Percentiles rank a stretch among this genome's conserved stretches.
Evolutionary conservation across 2,329 filamentous ascomycete species (phyloP).

Genomic region (Beauveria bassiana): DNA sequence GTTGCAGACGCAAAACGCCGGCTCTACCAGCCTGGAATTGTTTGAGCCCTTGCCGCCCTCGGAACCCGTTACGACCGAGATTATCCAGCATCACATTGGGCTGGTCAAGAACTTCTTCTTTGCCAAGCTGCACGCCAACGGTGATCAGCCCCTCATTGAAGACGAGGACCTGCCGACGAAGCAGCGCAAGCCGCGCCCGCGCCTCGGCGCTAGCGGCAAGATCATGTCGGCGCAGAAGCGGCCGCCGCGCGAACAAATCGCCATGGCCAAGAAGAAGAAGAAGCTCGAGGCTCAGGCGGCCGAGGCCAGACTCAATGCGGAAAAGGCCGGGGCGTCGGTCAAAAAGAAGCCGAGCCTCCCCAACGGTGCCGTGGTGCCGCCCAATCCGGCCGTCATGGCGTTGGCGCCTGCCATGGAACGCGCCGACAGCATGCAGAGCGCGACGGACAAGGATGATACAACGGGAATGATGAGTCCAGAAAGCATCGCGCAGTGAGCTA

Average conservation of each 20-base stretch:
- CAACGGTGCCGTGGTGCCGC: constrained; percentile 22
- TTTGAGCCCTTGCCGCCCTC: constrained; percentile 62
- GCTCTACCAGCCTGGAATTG: constrained; percentile 50
- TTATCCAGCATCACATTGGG: constrained; percentile 71
- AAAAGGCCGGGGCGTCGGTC: constrained; percentile 29
- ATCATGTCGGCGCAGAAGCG: constrained; percentile 79
- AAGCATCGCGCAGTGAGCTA: constrained; percentile 50
- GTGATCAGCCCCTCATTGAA: constrained; percentile 74
- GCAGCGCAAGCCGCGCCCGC: constrained; percentile 68
- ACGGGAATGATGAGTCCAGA: constrained; percentile 81
- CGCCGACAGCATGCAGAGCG: constrained; percentile 50
- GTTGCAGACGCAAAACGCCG: constrained; percentile 59
- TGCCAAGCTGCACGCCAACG: constrained; percentile 76
- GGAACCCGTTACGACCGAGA: constrained; percentile 72
- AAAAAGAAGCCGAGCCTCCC: constrained; percentile 44
- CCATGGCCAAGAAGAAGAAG: constrained; percentile 81
- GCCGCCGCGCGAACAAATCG: constrained; percentile 73
- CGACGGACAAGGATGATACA: constrained; percentile 60
- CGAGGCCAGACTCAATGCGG: constrained; percentile 31
- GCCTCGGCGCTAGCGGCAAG: constrained; percentile 66
- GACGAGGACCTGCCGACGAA: constrained; percentile 93
- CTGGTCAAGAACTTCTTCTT: constrained; percentile 89
- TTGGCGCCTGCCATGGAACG: constrained; percentile 48
- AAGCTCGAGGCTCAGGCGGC: constrained; percentile 59
- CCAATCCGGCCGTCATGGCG: constrained; percentile 33